phyloP scores from a whole-genome alignment of 768 basidiomycete genomes.

The Macrocybe gigantea region DNA sequence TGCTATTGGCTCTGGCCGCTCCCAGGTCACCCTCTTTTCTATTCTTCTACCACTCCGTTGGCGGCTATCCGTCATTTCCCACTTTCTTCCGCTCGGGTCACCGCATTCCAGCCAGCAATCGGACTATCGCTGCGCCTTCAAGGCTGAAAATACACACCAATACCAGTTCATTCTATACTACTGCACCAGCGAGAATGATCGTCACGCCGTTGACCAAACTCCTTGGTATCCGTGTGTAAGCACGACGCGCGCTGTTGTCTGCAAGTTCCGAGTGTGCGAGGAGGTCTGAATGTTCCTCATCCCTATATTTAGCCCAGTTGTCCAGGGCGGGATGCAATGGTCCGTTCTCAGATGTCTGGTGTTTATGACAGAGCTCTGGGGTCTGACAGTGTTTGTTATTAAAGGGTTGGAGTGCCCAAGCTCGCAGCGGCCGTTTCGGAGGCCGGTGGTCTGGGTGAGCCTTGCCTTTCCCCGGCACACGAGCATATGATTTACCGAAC shows the following conservation, averaged over 20 bases:
- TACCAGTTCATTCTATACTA: constrained; percentile 3
- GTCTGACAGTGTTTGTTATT: neutral
- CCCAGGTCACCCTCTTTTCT: too few species aligned
- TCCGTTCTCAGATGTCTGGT: constrained; percentile 16
- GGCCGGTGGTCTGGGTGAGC: constrained; percentile 72
- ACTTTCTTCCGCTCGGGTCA: too few species aligned
- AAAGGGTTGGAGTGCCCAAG: constrained; percentile 73
- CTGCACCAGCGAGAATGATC: constrained; percentile 24
- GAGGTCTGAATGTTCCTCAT: too few species aligned
- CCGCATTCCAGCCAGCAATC: too few species aligned
- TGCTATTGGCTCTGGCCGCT: too few species aligned
- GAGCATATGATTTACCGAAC: neutral
- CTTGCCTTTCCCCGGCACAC: neutral
- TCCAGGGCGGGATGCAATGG: constrained; percentile 94
- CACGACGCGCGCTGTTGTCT: constrained; percentile 4
- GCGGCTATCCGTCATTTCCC: too few species aligned
- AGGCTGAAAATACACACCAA: neutral
- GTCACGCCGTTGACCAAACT: constrained; percentile 59
- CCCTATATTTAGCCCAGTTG: constrained; percentile 49
- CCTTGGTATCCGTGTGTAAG: constrained; percentile 62
- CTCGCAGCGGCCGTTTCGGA: constrained; percentile 77
- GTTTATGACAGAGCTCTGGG: neutral
- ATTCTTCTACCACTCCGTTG: too few species aligned
- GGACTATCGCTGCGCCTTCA: too few species aligned
- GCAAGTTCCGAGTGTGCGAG: too few species aligned